These are phyloP conservation scores for Penicillium diatomitis DNA, from an alignment of 495 filamentous ascomycete genomes.

Conservation along the genomic window DNA sequence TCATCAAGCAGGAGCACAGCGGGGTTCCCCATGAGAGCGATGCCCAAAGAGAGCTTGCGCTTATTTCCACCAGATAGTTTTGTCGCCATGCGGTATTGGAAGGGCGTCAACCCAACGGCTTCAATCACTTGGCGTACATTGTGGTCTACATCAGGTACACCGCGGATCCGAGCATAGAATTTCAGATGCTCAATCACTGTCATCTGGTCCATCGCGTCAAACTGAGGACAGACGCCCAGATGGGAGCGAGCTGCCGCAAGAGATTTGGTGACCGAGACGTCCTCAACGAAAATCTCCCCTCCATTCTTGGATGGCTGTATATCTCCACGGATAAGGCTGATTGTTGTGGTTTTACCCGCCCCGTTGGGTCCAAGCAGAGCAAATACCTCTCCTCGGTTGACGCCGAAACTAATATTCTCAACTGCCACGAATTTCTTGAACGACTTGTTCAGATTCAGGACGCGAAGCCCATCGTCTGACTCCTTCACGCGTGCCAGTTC, in stretches of 20 bases:
- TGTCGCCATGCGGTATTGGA: constrained; percentile 31
- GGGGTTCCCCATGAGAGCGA: constrained; percentile 42
- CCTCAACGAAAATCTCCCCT: constrained; percentile 68
- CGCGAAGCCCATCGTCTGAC: constrained; percentile 58
- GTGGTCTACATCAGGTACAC: constrained; percentile 39
- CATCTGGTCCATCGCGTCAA: constrained; percentile 51
- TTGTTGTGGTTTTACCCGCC: constrained; percentile 79
- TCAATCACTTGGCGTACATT: constrained; percentile 41
- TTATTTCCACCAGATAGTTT: constrained; percentile 48
- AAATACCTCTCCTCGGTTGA: constrained; percentile 70
- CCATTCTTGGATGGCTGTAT: constrained; percentile 49
- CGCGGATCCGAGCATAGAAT: constrained; percentile 49
- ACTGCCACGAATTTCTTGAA: constrained; percentile 65
- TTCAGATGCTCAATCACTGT: constrained; percentile 45
- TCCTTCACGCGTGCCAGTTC: constrained; percentile 39
- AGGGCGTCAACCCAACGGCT: constrained; percentile 31
- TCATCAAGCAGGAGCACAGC: constrained; percentile 42
- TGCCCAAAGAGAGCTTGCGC: constrained; percentile 43
- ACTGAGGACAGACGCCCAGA: constrained; percentile 58
- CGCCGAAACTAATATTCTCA: constrained; percentile 72
- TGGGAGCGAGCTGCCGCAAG: constrained; percentile 57
- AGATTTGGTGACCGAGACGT: constrained; percentile 54
- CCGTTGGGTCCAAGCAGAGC: constrained; percentile 83
- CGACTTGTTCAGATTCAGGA: constrained; percentile 65
- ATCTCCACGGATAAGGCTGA: constrained; percentile 78